Percentiles rank a stretch among this genome's conserved stretches.
These are phyloP conservation scores for Mycena sanguinolenta DNA, from an alignment of 768 basidiomycete genomes.

Conservation along the genomic window DNA sequence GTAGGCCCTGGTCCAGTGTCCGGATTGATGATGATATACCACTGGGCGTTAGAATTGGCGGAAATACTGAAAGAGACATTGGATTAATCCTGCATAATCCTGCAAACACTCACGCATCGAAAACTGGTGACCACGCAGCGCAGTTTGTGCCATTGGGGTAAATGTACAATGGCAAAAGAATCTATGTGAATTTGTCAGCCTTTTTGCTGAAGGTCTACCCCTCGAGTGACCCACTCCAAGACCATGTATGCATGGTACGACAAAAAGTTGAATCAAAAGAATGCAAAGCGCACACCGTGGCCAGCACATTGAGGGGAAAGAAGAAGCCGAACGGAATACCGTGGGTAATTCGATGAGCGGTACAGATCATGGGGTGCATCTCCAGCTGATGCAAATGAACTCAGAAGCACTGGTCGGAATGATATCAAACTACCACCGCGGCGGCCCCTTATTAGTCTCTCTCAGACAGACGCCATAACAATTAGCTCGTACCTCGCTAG, in stretches of 20 bases:
- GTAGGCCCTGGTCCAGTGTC: constrained; percentile 19
- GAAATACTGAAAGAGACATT: constrained; percentile 20
- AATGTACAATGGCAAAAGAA: constrained; percentile 29
- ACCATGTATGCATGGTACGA: not conserved
- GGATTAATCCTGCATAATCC: not conserved
- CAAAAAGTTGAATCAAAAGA: not conserved
- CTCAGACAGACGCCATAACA: no score
- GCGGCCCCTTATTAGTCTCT: no score
- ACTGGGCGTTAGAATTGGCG: constrained; percentile 7
- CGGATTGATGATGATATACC: constrained; percentile 31
- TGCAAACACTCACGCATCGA: constrained; percentile 6
- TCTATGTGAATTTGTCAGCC: not conserved
- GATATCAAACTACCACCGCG: no score
- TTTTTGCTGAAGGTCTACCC: not conserved
- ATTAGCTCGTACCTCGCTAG: no score
- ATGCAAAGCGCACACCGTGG: not conserved
- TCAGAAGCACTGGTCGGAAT: no score
- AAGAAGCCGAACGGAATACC: no score
- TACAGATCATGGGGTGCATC: no score
- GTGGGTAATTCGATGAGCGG: no score
- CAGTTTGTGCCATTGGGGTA: constrained; percentile 17
- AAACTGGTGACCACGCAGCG: constrained; percentile 26
- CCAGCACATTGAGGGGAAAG: not conserved
- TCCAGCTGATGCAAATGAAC: no score
- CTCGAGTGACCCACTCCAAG: not conserved